Conservation (phyloP, 805 yeast species). For the Yamadazyma sp. region DNA sequence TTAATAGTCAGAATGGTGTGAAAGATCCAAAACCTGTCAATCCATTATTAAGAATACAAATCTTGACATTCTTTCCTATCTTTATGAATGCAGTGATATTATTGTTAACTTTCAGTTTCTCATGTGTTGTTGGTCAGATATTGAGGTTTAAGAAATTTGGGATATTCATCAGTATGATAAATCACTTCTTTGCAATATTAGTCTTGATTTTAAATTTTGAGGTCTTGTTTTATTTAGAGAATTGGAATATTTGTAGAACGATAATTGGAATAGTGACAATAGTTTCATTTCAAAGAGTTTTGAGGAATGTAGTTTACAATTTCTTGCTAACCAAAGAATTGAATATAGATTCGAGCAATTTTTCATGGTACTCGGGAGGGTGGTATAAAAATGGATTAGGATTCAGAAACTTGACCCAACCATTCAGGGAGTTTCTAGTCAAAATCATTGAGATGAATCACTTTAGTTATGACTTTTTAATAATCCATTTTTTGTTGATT, state of each 20-base stretch:
- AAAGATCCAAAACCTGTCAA: conserved; percentile 26
- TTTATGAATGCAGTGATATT: conserved; percentile 33
- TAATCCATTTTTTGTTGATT: conserved; percentile 42
- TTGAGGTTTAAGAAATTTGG: conserved; percentile 33
- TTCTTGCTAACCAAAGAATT: conserved; percentile 42
- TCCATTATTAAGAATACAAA: conserved; percentile 58
- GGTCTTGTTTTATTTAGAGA: conserved; percentile 37
- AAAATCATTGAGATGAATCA: conserved; percentile 43
- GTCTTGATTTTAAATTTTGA: conserved; percentile 34
- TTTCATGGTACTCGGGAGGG: conserved; percentile 55
- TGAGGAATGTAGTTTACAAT: conserved; percentile 25
- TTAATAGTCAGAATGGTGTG: conserved; percentile 88
- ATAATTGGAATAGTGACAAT: conserved; percentile 38
- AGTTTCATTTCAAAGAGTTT: conserved; percentile 32
- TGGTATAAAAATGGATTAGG: conserved; percentile 43
- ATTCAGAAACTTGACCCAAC: conserved; percentile 37
- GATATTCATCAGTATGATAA: conserved; percentile 36
- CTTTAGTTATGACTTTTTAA: conserved; percentile 46
- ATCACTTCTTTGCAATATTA: conserved; percentile 34
- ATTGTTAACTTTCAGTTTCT: conserved; percentile 28
- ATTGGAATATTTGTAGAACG: conserved; percentile 38
- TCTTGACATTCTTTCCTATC: conserved; percentile 52
- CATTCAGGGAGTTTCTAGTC: conserved; percentile 44
- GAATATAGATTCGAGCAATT: conserved; percentile 36
- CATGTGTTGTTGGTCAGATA: conserved; percentile 37